A percentile compares a stretch with the other conserved stretches of the same genome.
These are phyloP conservation scores for Nymphaea colorata DNA, from an alignment of 164 flowering plant species.

Conservation along the genomic window DNA sequence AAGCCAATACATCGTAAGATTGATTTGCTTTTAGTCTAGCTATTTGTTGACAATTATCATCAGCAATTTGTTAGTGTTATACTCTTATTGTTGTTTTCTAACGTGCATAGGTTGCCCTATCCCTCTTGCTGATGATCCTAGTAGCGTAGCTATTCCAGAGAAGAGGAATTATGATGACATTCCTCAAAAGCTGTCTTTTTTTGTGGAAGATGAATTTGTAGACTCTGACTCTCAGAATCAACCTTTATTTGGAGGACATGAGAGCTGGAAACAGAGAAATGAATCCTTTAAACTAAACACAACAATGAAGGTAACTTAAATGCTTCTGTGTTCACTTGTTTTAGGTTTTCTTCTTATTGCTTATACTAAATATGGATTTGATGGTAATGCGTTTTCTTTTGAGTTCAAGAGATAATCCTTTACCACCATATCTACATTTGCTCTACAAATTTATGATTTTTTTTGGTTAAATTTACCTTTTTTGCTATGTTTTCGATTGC, in stretches of 20 bases:
- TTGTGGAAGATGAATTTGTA: constrained; percentile 38
- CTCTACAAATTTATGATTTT: too few relatives aligned
- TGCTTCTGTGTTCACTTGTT: too few relatives aligned
- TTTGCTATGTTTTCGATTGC: too few relatives aligned
- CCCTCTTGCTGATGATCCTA: constrained; percentile 62
- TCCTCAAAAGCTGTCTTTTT: constrained; percentile 47
- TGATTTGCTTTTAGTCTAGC: neutral
- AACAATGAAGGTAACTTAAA: constrained; percentile 57
- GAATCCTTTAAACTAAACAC: constrained; percentile 63
- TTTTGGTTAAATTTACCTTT: too few relatives aligned
- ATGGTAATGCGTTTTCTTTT: too few relatives aligned
- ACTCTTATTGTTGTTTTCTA: constrained; percentile 1
- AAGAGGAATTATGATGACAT: constrained; percentile 41
- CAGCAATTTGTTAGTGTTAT: constrained; percentile 2
- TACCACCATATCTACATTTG: too few relatives aligned
- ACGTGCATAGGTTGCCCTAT: constrained; percentile 62
- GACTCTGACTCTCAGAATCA: constrained; percentile 30
- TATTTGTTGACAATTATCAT: neutral
- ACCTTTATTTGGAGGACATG: constrained; percentile 85
- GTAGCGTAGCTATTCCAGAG: constrained; percentile 53
- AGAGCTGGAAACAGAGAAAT: constrained; percentile 71
- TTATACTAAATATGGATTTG: too few relatives aligned
- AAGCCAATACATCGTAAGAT: constrained; percentile 77
- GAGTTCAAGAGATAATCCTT: too few relatives aligned
- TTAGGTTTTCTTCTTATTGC: too few relatives aligned